Evolutionary conservation across 176 grass and related monocot genomes (phyloP), one percentile per base, ranked within the genome.

Genomic region (Phoenix dactylifera): DNA sequence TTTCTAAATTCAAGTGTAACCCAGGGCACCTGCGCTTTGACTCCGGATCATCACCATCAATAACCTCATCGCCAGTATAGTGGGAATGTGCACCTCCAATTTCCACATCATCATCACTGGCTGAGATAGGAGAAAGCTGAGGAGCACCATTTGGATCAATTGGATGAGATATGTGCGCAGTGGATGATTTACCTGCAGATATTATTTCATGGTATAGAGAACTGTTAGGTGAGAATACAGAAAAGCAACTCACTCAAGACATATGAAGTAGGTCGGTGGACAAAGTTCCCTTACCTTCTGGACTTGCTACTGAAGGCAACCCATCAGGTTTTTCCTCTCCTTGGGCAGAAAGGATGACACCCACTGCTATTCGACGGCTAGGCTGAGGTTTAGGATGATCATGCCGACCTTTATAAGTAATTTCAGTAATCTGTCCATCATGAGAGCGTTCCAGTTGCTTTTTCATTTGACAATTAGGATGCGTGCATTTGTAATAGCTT

Each of bases 401-500:
- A 67, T 98, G 94, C 65, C 17, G 67, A 32, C 94, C 88, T 77
- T 89, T 98, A 77, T 98, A 98, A 54, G 86, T 65, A 66, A 93
- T 78, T 74, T 98, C 94, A 54, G 81, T 89, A 60, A 98, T 93
- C 52, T 89, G 76, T 70, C 94, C 94, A 83, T 86, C 88, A 74
- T 84, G 68, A 0, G 88, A 85, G 32, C 94, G 84, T 60, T 98
- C 94, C 52, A 98, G 59, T 71, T 93, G 82, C 58, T 98, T 98
- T 80, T 98, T 98, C 69, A 93, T 85, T 80, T 85, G 83, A 79
- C 94, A 98, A 75, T 81, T 81, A 64, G 88, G 88, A 82, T 98
- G 94, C 1, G 94, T 98, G 79, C 94, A 98, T 78, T 98, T 98
- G 82, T 98, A 98, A 74, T 98, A 98, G 71, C 94, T 98, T 72